Evolutionary conservation across 257 asterid genomes (phyloP), one percentile per base, ranked within the genome.

Genomic region (Solanum bulbocastanum): DNA sequence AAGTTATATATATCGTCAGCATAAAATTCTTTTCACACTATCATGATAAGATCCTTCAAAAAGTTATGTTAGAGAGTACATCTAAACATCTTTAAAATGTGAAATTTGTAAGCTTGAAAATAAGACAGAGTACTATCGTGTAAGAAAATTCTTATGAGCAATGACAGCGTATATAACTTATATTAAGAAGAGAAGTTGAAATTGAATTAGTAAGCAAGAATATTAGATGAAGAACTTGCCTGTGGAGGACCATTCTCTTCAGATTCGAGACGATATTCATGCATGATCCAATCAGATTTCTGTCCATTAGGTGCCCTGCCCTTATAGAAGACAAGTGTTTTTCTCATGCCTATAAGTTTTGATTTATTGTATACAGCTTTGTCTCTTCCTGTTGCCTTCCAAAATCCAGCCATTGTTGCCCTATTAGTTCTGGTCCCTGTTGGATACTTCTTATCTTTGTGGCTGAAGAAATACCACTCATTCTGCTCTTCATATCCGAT

Each of bases 381-480:
- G 85, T 94, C 97, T 83, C 97, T 87, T 12, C 97, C 97, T 5
- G 97, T 94, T 3, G 96, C 97, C 90, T 94, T 93, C 97, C 97
- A 94, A 66, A 94, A 94, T n/a, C 97, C 97, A 1, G 96, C 94
- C 27, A 93, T 90, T 44, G 97, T 94, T 10, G 97, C 97, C 66
- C 97, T 88, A 27, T 94, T 94, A 0, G 97, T 94, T 86, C 97
- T 92, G 46, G 96, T 94, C 42, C 97, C 97, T 0, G 95, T 93
- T 8, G 97, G 97, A 85, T 93, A 94, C 88, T 94, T 94, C 92
- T 92, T 94, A 72, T 93, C 96, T 74, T 93, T 94, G 83, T 93
- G 95, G 87, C 95, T 94, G 92, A 94, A 94, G 88, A 94, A 94
- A 71, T 93, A 94, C 96, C 96, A 94, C 84, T 93, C 97, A 8